These are phyloP conservation scores for Myxozyma neotropica DNA, from an alignment of 805 yeast species.

Conservation along the genomic window DNA sequence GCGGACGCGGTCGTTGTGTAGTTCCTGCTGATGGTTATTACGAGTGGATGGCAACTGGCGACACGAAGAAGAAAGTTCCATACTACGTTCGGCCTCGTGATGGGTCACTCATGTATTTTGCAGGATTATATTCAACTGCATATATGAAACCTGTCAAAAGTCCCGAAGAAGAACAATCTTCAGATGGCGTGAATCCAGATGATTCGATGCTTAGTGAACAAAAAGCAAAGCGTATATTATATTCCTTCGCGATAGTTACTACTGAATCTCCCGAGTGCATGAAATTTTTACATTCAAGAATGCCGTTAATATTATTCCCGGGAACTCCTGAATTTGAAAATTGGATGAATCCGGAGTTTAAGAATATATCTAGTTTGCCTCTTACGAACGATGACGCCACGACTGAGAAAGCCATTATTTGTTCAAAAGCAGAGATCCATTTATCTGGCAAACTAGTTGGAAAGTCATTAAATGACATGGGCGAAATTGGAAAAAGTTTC, in stretches of 20 bases:
- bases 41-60: constrained; percentile 60
- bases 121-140: constrained; percentile 54
- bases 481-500: constrained; percentile 5
- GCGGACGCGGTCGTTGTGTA: constrained; percentile 59
- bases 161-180: constrained; percentile 1
- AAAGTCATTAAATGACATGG: constrained; percentile 7
- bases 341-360: constrained; percentile 64
- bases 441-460: constrained; percentile 24
- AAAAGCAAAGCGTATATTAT: constrained; percentile 5
- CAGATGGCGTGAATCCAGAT: background rate
- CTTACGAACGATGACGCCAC: constrained; percentile 46
- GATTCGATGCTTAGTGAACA: background rate
- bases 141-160: constrained; percentile 38
- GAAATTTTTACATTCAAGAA: constrained; percentile 71
- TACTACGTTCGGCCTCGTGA: constrained; percentile 62
- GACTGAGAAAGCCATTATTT: constrained; percentile 3
- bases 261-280: constrained; percentile 65
- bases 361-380: constrained; percentile 48
- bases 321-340: constrained; percentile 54
- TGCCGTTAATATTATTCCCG: constrained; percentile 72
- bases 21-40: constrained; percentile 82
- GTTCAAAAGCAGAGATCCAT: constrained; percentile 27
- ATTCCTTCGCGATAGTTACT: constrained; percentile 55
- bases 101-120: constrained; percentile 59
- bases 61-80: constrained; percentile 52